phyloP scores from a whole-genome alignment of 768 basidiomycete genomes.

The Tephrocybe sp. region DNA sequence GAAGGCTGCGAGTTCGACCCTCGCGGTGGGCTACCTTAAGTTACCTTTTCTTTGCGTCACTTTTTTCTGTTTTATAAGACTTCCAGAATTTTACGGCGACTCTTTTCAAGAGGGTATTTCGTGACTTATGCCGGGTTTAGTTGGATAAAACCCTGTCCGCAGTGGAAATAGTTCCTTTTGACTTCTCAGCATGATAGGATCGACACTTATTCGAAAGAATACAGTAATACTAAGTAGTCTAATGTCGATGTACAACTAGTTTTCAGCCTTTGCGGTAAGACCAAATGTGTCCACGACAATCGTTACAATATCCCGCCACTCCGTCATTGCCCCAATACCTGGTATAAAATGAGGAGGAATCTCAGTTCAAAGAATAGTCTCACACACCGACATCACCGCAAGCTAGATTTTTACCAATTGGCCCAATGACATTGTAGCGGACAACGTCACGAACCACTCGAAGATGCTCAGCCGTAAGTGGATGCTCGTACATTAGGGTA shows the following conservation, averaged over 20 bases:
- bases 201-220: no score
- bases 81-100: no score
- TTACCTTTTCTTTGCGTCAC: not conserved
- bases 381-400: conserved; percentile 90
- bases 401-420: conserved; percentile 84
- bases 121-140: no score
- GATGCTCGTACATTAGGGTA: conserved; percentile 96
- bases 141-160: no score
- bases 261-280: conserved; percentile 19
- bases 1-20: conserved; percentile 86
- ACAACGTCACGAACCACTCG: conserved; percentile 72
- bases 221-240: no score
- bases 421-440: conserved; percentile 80
- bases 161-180: no score
- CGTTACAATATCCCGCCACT: conserved; percentile 88
- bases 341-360: not conserved
- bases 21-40: conserved; percentile 42
- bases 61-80: no score
- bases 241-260: not conserved
- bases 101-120: no score
- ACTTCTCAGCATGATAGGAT: no score
- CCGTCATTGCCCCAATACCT: conserved; percentile 96
- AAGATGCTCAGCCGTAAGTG: conserved; percentile 84
- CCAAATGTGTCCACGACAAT: conserved; percentile 62
- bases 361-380: not conserved